Conservation (phyloP, 1,139 yeast species). For the Scheffersomyces segobiensis region DNA sequence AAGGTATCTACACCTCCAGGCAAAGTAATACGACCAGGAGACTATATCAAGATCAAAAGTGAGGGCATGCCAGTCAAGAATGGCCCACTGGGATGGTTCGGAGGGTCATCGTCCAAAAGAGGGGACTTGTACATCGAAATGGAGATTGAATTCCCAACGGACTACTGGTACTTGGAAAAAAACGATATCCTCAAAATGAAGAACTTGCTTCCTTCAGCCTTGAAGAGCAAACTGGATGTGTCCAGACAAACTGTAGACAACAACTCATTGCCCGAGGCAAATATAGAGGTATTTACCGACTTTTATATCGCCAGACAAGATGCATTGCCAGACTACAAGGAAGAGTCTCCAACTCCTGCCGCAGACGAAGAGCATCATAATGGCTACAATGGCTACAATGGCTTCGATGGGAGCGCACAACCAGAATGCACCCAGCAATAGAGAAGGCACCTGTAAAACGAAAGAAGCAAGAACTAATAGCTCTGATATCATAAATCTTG, state of each 20-base stretch:
- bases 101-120: slow-evolving; percentile 25
- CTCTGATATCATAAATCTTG: neutral
- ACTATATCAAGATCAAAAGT: slow-evolving; percentile 59
- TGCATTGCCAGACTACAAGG: slow-evolving; percentile 38
- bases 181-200: slow-evolving; percentile 55
- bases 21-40: slow-evolving; percentile 80
- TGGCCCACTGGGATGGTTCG: slow-evolving; percentile 36
- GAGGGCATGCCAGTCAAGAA: slow-evolving; percentile 84
- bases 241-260: slow-evolving; percentile 25
- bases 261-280: slow-evolving; percentile 34
- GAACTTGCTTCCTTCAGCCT: slow-evolving; percentile 53
- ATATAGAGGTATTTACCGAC: slow-evolving; percentile 43
- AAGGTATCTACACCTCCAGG: slow-evolving; percentile 67
- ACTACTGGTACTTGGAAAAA: slow-evolving; percentile 74
- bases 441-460: neutral
- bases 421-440: slow-evolving; percentile 48
- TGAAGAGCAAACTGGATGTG: slow-evolving; percentile 23
- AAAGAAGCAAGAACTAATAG: neutral
- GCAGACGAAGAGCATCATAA: slow-evolving; percentile 16
- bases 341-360: slow-evolving; percentile 13
- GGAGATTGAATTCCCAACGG: slow-evolving; percentile 79
- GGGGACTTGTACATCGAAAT: slow-evolving; percentile 79
- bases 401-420: slow-evolving; percentile 19
- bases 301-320: slow-evolving; percentile 31
- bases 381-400: slow-evolving; percentile 9